phyloP scores from a whole-genome alignment of 2,329 filamentous ascomycete genomes.

The Calonectria montana region DNA sequence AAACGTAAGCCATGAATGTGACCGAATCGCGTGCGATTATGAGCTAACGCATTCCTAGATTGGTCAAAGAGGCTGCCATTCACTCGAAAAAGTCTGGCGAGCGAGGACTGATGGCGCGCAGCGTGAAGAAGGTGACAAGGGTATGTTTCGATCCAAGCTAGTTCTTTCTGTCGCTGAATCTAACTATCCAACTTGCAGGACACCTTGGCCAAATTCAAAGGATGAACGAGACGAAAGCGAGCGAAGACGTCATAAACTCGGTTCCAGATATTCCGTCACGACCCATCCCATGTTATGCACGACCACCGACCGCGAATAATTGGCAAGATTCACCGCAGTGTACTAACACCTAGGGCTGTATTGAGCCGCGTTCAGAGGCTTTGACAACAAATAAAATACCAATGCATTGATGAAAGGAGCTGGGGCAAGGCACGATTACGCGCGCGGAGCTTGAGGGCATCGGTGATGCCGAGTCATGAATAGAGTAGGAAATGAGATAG shows the following conservation, averaged over 20 bases:
- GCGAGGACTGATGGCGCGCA: slow-evolving; percentile 77
- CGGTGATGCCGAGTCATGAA: slow-evolving; percentile 18
- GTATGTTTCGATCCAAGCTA: slow-evolving; percentile 57
- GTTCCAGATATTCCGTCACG: background rate
- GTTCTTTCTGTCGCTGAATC: background rate
- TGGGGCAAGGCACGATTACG: background rate
- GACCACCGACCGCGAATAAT: background rate
- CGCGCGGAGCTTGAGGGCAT: background rate
- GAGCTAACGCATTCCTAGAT: slow-evolving; percentile 55
- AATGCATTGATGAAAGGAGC: background rate
- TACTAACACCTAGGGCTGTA: background rate
- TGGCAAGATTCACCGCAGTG: too few relatives aligned
- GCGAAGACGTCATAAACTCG: background rate
- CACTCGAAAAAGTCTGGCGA: slow-evolving; percentile 80
- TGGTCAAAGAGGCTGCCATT: slow-evolving; percentile 84
- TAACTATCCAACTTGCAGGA: slow-evolving; percentile 57
- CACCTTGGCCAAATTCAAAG: slow-evolving; percentile 75
- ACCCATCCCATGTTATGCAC: background rate
- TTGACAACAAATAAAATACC: background rate
- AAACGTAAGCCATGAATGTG: slow-evolving; percentile 57
- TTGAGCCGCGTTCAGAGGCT: background rate
- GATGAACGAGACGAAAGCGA: slow-evolving; percentile 57
- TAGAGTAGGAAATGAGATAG: slow-evolving; percentile 12
- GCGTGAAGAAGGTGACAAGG: slow-evolving; percentile 81
- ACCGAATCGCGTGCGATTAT: background rate